phyloP scores from a whole-genome alignment of 306 rosid genomes.

The Echinosophora koreensis region DNA sequence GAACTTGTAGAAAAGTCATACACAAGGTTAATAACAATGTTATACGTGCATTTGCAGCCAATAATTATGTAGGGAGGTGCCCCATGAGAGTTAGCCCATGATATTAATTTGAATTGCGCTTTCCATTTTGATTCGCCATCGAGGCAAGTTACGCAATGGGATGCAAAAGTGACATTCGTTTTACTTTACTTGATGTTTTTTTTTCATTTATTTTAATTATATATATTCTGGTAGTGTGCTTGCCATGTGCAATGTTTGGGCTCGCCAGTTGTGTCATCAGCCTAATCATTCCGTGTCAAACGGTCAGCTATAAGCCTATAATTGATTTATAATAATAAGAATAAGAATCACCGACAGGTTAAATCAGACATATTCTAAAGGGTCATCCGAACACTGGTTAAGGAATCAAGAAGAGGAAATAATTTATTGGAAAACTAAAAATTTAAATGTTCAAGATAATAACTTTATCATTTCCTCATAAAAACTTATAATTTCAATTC shows the following conservation, averaged over 20 bases:
- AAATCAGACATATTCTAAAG: too few species aligned
- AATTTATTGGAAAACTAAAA: too few species aligned
- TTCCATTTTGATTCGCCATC: slow-evolving; percentile 33
- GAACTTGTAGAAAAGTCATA: slow-evolving; percentile 25
- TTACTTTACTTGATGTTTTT: slow-evolving; percentile 9
- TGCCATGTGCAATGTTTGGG: slow-evolving; percentile 43
- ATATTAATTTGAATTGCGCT: slow-evolving; percentile 18
- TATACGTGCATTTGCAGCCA: slow-evolving; percentile 44
- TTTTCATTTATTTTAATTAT: background rate
- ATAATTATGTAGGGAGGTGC: slow-evolving; percentile 34
- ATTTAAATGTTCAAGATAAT: too few species aligned
- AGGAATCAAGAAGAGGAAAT: too few species aligned
- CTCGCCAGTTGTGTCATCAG: slow-evolving; percentile 14
- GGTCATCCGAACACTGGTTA: too few species aligned
- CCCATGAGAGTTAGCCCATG: background rate
- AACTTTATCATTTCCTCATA: too few species aligned
- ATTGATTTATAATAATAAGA: too few species aligned
- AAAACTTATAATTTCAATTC: too few species aligned
- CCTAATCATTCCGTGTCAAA: slow-evolving; percentile 10
- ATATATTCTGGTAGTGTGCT: background rate
- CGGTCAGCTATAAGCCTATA: too few species aligned
- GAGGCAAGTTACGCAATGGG: slow-evolving; percentile 17
- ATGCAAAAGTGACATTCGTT: background rate
- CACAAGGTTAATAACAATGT: slow-evolving; percentile 6
- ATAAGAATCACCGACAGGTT: slow-evolving; percentile 31